A percentile compares a stretch with the other conserved stretches of the same genome.
These are phyloP conservation scores for Blastosporella zonata DNA, from an alignment of 1,284 basidiomycete genomes.

Conservation along the genomic window DNA sequence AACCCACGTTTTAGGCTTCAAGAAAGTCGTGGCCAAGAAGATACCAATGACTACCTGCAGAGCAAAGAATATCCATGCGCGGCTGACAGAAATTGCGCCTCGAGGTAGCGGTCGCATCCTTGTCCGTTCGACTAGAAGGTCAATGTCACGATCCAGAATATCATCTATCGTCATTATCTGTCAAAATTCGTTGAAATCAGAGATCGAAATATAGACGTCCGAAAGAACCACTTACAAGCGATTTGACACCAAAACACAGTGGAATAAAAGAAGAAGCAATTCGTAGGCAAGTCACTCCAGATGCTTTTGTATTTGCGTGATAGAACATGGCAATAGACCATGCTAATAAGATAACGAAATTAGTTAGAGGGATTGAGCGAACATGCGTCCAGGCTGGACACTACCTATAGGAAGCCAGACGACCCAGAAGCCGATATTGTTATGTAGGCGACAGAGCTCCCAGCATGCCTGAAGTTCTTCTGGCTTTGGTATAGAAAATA, in stretches of 20 bases:
- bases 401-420: slow-evolving; percentile 29
- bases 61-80: slow-evolving; percentile 31
- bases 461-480: slow-evolving; percentile 24
- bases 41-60: slow-evolving; percentile 26
- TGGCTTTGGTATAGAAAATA: slow-evolving; percentile 18
- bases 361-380: too few relatives aligned
- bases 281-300: slow-evolving; percentile 14
- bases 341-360: slow-evolving; percentile 15
- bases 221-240: slow-evolving; percentile 21
- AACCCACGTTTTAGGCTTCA: slow-evolving; percentile 24
- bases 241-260: slow-evolving; percentile 31
- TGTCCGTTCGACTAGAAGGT: slow-evolving; percentile 29
- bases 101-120: slow-evolving; percentile 28
- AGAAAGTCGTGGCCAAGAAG: slow-evolving; percentile 18
- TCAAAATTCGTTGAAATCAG: neutral
- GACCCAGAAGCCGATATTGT: slow-evolving; percentile 33
- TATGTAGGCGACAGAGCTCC: slow-evolving; percentile 30
- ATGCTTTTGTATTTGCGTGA: slow-evolving; percentile 24
- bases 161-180: slow-evolving; percentile 36
- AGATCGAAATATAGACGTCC: neutral
- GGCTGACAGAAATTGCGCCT: slow-evolving; percentile 25
- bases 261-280: slow-evolving; percentile 25
- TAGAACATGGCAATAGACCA: slow-evolving; percentile 32
- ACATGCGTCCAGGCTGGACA: too few relatives aligned
- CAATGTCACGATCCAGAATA: slow-evolving; percentile 29